Conservation (phyloP, 345 rosid species). For the Pelargonium nanum region DNA sequence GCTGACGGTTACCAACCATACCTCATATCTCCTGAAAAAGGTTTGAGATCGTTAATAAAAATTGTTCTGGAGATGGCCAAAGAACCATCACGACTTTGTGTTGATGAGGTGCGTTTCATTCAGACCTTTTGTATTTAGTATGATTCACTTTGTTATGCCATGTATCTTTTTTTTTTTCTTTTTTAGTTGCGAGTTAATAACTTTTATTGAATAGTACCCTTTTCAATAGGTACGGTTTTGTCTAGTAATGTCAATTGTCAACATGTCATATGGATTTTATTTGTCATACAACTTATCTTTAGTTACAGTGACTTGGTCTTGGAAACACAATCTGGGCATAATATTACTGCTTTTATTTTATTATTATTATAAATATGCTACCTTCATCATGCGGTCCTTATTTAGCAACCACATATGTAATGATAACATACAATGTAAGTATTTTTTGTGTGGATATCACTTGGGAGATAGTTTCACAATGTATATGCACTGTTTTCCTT, state of each 20-base stretch:
- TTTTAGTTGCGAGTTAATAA: not conserved
- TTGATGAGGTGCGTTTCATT: constrained; percentile 33
- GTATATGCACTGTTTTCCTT: too few relatives aligned
- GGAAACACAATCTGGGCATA: not conserved
- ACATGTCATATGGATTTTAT: not conserved
- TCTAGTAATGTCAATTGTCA: not conserved
- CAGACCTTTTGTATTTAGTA: not conserved
- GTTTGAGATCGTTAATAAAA: constrained; percentile 41
- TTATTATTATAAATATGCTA: too few relatives aligned
- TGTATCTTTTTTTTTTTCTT: not conserved
- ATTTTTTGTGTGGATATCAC: too few relatives aligned
- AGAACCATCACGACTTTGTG: constrained; percentile 48
- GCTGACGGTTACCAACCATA: constrained; percentile 55
- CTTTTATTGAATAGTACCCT: not conserved
- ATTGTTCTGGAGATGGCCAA: constrained; percentile 43
- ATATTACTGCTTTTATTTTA: not conserved
- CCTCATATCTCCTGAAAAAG: constrained; percentile 51
- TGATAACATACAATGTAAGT: not conserved
- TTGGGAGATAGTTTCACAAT: too few relatives aligned
- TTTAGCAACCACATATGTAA: not conserved
- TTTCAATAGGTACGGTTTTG: not conserved
- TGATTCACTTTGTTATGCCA: not conserved
- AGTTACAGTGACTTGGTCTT: not conserved
- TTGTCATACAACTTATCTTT: not conserved
- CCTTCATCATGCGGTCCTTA: not conserved